phyloP scores from a whole-genome alignment of 2,329 filamentous ascomycete species.

The Cercospora zeae-maydis region DNA sequence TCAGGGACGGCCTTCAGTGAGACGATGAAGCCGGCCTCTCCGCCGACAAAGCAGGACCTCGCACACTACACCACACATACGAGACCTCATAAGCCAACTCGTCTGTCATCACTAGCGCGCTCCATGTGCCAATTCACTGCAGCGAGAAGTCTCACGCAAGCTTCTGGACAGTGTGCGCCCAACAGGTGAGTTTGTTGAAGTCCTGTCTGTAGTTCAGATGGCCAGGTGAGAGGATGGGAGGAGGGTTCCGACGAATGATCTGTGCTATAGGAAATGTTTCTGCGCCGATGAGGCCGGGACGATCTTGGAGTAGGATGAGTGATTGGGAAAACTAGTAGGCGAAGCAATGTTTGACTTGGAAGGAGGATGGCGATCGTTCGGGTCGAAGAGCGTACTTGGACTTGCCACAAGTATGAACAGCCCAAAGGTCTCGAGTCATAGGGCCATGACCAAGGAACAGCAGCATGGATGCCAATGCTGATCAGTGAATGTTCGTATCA shows the following conservation, averaged over 20 bases:
- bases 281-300: slow-evolving; percentile 15
- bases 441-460: no score
- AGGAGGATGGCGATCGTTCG: no score
- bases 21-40: no score
- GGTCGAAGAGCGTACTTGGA: no score
- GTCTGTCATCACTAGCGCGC: no score
- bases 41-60: not conserved
- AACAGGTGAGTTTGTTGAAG: slow-evolving; percentile 7
- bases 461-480: no score
- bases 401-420: no score
- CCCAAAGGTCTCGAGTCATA: no score
- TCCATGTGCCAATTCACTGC: not conserved
- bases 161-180: slow-evolving; percentile 18
- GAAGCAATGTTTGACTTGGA: no score
- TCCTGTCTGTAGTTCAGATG: not conserved
- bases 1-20: no score
- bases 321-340: no score
- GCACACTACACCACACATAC: not conserved
- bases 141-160: not conserved
- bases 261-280: slow-evolving; percentile 14
- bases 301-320: slow-evolving; percentile 8
- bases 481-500: no score
- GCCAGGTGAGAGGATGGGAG: not conserved
- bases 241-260: not conserved
- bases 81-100: not conserved